Evolutionary conservation across 1,284 basidiomycete genomes (phyloP).

Genomic region (Apiotrichum porosum): DNA sequence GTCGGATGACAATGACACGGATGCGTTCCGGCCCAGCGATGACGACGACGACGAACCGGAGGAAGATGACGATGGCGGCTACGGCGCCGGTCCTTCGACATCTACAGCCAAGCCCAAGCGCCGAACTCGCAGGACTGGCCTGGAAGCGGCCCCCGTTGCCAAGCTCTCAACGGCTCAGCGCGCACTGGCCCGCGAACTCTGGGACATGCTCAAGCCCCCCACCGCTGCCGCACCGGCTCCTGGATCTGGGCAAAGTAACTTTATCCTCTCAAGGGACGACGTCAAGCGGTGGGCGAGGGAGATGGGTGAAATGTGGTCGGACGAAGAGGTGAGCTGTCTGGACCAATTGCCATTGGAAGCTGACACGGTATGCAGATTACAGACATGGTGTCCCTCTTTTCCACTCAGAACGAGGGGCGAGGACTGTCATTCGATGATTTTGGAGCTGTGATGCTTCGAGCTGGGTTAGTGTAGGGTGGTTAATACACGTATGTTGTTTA

Average conservation of each 20-base stretch:
- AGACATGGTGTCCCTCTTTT: conserved; percentile 49
- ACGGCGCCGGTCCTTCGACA: neutral
- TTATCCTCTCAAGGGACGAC: conserved; percentile 38
- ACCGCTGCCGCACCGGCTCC: no score
- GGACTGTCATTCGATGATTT: conserved; percentile 47
- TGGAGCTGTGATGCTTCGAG: conserved; percentile 39
- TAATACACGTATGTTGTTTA: no score
- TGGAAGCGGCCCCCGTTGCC: conserved; percentile 1
- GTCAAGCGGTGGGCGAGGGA: conserved; percentile 40
- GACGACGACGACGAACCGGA: conserved; percentile 16
- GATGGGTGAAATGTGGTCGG: conserved; percentile 47
- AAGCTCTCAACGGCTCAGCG: conserved; percentile 34
- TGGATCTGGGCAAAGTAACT: neutral
- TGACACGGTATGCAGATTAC: conserved; percentile 28
- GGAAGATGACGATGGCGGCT: conserved; percentile 14
- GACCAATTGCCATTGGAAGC: fast-evolving
- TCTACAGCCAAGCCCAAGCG: no score
- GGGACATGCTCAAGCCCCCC: conserved; percentile 41
- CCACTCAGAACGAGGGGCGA: conserved; percentile 41
- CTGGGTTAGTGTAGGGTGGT: conserved; percentile 35
- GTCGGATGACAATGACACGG: conserved; percentile 19
- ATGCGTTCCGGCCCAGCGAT: conserved; percentile 25
- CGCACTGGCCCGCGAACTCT: conserved; percentile 38
- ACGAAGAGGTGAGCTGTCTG: conserved; percentile 42
- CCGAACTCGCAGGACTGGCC: neutral